Percentiles rank a stretch among this genome's conserved stretches.
Conservation (phyloP, 1,284 basidiomycete species). For the Papiliotrema nemorosa region DNA sequence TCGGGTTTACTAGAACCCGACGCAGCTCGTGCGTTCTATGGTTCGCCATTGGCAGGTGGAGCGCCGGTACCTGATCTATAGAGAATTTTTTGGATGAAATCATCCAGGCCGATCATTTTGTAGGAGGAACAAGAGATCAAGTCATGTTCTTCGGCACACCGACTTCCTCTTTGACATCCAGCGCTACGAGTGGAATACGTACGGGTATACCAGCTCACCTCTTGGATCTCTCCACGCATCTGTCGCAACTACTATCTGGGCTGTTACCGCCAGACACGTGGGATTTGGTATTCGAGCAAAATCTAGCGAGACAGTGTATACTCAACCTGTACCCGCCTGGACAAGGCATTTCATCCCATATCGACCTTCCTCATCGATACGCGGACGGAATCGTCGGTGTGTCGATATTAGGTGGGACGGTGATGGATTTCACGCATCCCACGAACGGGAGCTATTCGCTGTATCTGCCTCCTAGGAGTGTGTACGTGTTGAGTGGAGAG, state of each 20-base stretch:
- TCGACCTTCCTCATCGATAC: conserved; percentile 51
- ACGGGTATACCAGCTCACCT: too few relatives aligned
- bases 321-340: conserved; percentile 52
- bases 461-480: conserved; percentile 47
- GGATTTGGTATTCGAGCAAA: conserved; percentile 23
- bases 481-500: conserved; percentile 47
- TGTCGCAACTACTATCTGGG: conserved; percentile 14
- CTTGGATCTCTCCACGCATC: conserved; percentile 15
- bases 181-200: conserved; percentile 19
- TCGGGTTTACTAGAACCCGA: conserved; percentile 17
- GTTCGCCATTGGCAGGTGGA: background rate
- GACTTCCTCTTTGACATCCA: conserved; percentile 13
- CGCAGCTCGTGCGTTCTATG: conserved; percentile 20
- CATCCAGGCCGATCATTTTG: conserved; percentile 35
- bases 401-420: conserved; percentile 39
- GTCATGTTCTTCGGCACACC: conserved; percentile 45
- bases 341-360: conserved; percentile 50
- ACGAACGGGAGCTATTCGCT: conserved; percentile 15
- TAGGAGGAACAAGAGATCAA: conserved; percentile 42
- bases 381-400: conserved; percentile 48
- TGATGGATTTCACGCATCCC: conserved; percentile 28
- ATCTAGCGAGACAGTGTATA: conserved; percentile 45
- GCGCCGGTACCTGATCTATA: conserved; percentile 8
- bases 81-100: conserved; percentile 23
- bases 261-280: conserved; percentile 5